Evolutionary conservation across 2,329 filamentous ascomycete species (phyloP).

Genomic region (Ophioceras dolichostomum): DNA sequence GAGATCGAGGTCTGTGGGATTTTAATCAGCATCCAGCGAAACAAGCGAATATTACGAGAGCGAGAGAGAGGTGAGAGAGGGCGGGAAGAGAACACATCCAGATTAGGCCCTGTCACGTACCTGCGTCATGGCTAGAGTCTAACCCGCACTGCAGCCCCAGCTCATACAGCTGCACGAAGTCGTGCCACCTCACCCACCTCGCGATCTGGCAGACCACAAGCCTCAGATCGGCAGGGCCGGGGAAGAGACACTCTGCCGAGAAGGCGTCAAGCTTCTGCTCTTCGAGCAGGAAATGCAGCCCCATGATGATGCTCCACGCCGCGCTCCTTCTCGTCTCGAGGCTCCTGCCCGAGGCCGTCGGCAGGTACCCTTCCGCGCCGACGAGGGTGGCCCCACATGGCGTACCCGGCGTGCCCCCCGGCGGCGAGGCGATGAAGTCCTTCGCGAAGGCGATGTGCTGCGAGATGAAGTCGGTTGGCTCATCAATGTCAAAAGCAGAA

Average conservation of each 20-base stretch:
- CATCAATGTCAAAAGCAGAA: not conserved
- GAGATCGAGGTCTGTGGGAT: constrained; percentile 16
- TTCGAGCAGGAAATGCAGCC: constrained; percentile 76
- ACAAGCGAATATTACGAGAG: no score
- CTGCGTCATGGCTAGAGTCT: constrained; percentile 23
- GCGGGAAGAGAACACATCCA: not conserved
- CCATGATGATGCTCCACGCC: constrained; percentile 57
- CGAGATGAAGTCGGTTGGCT: constrained; percentile 29
- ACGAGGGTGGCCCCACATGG: constrained; percentile 29
- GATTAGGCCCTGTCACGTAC: constrained; percentile 15
- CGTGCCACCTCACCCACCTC: constrained; percentile 64
- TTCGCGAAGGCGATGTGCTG: constrained; percentile 46
- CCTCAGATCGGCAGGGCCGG: constrained; percentile 42
- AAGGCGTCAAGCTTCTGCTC: constrained; percentile 71
- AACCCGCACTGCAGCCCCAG: constrained; percentile 39
- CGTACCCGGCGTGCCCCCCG: constrained; percentile 44
- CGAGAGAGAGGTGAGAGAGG: not conserved
- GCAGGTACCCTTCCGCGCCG: constrained; percentile 47
- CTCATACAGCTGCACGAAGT: constrained; percentile 35
- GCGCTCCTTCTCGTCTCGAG: constrained; percentile 46
- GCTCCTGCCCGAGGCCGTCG: constrained; percentile 41
- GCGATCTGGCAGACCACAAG: constrained; percentile 70
- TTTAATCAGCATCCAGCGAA: no score
- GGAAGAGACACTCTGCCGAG: constrained; percentile 28
- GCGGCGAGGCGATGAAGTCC: constrained; percentile 49